A percentile compares a stretch with the other conserved stretches of the same genome.
These are phyloP conservation scores for Dothiorella sarmentorum DNA, from an alignment of 2,329 filamentous ascomycete species.

Conservation along the genomic window DNA sequence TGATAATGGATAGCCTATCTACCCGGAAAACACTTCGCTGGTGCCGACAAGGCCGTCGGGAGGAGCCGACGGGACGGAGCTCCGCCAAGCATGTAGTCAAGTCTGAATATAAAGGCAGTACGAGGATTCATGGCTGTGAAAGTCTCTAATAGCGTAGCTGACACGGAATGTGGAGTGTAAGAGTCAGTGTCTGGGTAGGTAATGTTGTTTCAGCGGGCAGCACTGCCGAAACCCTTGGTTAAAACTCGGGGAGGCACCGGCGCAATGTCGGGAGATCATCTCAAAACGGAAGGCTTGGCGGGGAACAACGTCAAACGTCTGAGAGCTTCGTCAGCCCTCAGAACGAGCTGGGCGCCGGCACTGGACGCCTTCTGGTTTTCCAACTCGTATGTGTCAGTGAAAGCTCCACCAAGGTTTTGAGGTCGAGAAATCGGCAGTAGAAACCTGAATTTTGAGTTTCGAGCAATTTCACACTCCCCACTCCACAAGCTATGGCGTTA, in stretches of 20 bases:
- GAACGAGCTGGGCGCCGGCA: background rate
- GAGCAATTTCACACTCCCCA: background rate
- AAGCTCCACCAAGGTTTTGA: background rate
- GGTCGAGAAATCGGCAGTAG: background rate
- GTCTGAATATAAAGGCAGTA: background rate
- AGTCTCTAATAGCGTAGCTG: background rate
- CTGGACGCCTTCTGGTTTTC: too few relatives aligned
- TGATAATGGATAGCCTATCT: conserved; percentile 2
- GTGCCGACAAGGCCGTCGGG: conserved; percentile 1
- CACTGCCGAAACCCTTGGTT: background rate
- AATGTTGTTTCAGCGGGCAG: background rate
- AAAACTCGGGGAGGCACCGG: background rate
- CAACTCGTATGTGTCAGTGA: background rate
- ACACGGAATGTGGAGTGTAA: too few relatives aligned
- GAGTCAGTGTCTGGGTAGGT: background rate
- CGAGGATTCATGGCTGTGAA: background rate
- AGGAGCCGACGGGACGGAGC: background rate
- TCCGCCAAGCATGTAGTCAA: background rate
- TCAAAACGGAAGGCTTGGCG: background rate
- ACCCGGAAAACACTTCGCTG: background rate
- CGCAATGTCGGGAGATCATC: background rate
- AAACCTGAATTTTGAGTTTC: background rate
- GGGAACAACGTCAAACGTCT: conserved; percentile 1
- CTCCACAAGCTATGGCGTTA: background rate
- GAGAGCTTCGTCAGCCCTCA: conserved; percentile 8